Evolutionary conservation across 2,329 filamentous ascomycete species (phyloP).

Genomic region (Clarireedia paspali): DNA sequence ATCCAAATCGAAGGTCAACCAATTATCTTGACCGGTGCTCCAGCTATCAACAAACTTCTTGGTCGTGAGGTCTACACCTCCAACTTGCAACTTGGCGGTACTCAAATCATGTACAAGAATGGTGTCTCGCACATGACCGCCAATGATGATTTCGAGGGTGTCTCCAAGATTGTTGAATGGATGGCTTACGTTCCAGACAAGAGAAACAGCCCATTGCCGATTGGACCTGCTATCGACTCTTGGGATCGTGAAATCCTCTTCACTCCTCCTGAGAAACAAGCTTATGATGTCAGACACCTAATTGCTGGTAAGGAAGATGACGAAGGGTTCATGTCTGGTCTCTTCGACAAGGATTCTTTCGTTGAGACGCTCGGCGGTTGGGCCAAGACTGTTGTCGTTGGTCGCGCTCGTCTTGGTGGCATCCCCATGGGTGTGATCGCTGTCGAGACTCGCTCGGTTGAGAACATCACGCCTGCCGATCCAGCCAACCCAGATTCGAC

Average conservation of each 20-base stretch:
- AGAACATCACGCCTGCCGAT: slow-evolving; percentile 94
- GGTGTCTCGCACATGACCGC: slow-evolving; percentile 99
- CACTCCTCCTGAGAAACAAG: slow-evolving; percentile 66
- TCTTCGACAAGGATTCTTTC: slow-evolving; percentile 96
- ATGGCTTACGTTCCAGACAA: slow-evolving; percentile 95
- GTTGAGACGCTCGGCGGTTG: slow-evolving; percentile 94
- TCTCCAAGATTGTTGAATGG: slow-evolving; percentile 97
- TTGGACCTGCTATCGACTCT: slow-evolving; percentile 72
- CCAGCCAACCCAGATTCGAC: slow-evolving; percentile 98
- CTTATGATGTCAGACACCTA: slow-evolving; percentile 90
- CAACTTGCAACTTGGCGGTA: slow-evolving; percentile 97
- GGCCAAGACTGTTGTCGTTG: slow-evolving; percentile 94
- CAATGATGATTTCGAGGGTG: slow-evolving; percentile 93
- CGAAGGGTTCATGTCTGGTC: slow-evolving; percentile 72
- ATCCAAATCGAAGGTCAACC: slow-evolving; percentile 98
- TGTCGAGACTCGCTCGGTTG: slow-evolving; percentile 90
- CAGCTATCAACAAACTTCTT: slow-evolving; percentile 95
- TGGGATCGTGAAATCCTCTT: slow-evolving; percentile 93
- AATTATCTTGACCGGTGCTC: slow-evolving; percentile 95
- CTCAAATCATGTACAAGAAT: slow-evolving; percentile 99
- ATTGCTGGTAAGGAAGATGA: slow-evolving; percentile 83
- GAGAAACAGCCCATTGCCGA: slow-evolving; percentile 87
- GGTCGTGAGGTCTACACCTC: slow-evolving; percentile 98
- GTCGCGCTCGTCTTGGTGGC: slow-evolving; percentile 90
- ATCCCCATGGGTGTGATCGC: slow-evolving; percentile 98